phyloP scores from a whole-genome alignment of 139 green algal species.

The Micractinium sp. region DNA sequence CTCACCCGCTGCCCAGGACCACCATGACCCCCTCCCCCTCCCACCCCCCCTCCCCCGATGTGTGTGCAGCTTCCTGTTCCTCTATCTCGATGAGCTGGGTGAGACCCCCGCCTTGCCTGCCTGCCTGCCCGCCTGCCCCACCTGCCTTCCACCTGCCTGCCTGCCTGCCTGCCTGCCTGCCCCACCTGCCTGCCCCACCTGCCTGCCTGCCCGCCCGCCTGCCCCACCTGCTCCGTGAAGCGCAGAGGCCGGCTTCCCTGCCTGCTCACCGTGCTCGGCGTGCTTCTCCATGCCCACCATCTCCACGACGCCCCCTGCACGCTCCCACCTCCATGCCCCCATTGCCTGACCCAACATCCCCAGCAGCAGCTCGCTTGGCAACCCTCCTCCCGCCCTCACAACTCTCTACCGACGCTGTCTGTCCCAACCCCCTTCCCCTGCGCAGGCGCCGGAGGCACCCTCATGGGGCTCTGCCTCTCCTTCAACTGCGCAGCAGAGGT shows the following conservation, averaged over 20 bases:
- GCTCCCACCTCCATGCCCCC: background rate
- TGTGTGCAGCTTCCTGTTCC: conserved; percentile 39
- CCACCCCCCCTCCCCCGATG: too few relatives aligned
- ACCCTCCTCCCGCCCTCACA: background rate
- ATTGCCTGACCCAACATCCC: too few relatives aligned
- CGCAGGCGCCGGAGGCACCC: conserved; percentile 15
- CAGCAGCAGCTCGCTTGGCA: background rate
- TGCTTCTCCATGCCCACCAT: background rate
- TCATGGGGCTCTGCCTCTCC: conserved; percentile 42
- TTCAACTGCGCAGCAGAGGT: conserved; percentile 40
- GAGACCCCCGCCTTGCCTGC: background rate
- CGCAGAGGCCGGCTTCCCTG: too few relatives aligned
- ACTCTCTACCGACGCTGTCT: background rate
- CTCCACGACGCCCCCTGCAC: background rate
- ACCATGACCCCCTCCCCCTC: too few relatives aligned
- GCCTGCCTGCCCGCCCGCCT: too few relatives aligned
- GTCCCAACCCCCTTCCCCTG: background rate
- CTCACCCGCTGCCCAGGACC: too few relatives aligned
- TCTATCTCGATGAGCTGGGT: conserved; percentile 39
- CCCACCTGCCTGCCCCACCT: too few relatives aligned
- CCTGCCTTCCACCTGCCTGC: too few relatives aligned
- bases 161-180: too few relatives aligned
- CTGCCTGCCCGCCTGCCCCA: too few relatives aligned
- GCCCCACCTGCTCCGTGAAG: too few relatives aligned
- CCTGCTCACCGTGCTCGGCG: background rate